Base-by-base conservation (phyloP, 2,329 filamentous ascomycete genomes). In the Pseudogymnoascus sp. region DNA sequence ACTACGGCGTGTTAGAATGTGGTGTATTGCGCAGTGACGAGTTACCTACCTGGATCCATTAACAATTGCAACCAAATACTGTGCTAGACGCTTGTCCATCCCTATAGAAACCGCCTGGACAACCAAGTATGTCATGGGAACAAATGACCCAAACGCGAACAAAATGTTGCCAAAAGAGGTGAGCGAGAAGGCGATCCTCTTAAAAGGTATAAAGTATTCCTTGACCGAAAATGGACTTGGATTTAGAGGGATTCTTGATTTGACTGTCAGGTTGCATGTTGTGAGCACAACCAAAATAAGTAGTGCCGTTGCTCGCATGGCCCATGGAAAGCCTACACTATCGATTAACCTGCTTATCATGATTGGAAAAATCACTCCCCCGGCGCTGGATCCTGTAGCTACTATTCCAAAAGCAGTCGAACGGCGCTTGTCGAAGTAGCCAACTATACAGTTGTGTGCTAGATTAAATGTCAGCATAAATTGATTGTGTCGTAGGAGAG, bases 311-410 rank as follows among this genome's bases (percentile, higher is more conserved):
- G 78, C 80, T 2, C 83, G 77, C 75, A 86, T 82, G 1, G 80
- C 72, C 84, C 82, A 86, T 59, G 74, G 70, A 68, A 83, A 81
- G 40, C 82, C 80, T 59, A 83, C 73, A 37, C 76, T 29, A 0
- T 74, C 74, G 42, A 86, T 79, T 31, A 86, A 71, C 26, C 76
- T 77, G 1, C 78, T 73, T 16, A 85, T 77, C 78, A 86, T 83
- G 67, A 86, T 83, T 0, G 84, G 84, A 61, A 86, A 80, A 37
- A 86, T 78, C n/a, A 86, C 79, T 13, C 80, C 80, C 6, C 80
- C 80, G 3, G 80, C 66, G 11, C 76, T 78, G 31, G 76, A 78
- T 6, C 80, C 80, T 1, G 78, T 72, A 10, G 76, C 75, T 68
- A 78, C 74, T 44, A 79, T 71, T 2, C 80, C 79, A 63, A 78